These are phyloP conservation scores for Pseudocercospora pini-densiflorae DNA, from an alignment of 2,329 filamentous ascomycete genomes.

Conservation along the genomic window DNA sequence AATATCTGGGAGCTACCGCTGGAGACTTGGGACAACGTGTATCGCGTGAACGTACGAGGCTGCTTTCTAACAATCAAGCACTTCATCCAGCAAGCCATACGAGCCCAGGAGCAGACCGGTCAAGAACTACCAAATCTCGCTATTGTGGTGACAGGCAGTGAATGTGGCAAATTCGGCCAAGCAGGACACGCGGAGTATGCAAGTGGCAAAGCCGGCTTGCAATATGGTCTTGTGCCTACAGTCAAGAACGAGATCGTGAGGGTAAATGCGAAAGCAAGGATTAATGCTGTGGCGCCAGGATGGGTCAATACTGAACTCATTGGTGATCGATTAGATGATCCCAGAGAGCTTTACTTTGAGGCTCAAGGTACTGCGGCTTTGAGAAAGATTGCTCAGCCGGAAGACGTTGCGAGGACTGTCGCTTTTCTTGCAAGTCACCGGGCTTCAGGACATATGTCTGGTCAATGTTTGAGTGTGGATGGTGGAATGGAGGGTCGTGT, in stretches of 20 bases:
- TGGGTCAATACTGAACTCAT: constrained; percentile 56
- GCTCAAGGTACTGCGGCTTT: constrained; percentile 55
- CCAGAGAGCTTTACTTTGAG: constrained; percentile 55
- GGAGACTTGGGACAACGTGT: constrained; percentile 58
- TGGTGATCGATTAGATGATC: constrained; percentile 55
- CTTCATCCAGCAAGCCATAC: constrained; percentile 53
- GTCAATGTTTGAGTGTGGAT: constrained; percentile 57
- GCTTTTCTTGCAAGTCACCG: constrained; percentile 57
- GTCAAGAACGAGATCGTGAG: constrained; percentile 61
- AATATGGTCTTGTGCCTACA: constrained; percentile 55
- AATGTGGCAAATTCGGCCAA: constrained; percentile 57
- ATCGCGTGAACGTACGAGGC: constrained; percentile 56
- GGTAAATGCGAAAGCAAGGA: constrained; percentile 55
- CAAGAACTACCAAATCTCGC: constrained; percentile 55
- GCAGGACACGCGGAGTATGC: constrained; percentile 58
- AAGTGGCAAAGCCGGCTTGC: constrained; percentile 55
- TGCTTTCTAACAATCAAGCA: constrained; percentile 62
- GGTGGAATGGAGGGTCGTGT: constrained; percentile 57
- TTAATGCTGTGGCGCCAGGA: constrained; percentile 58
- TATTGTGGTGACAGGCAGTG: constrained; percentile 59
- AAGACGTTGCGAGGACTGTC: constrained; percentile 55
- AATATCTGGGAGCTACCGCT: constrained; percentile 59
- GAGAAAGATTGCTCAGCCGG: constrained; percentile 53
- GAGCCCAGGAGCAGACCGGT: constrained; percentile 42
- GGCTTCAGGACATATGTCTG: constrained; percentile 60